Percentiles rank a stretch among this genome's conserved stretches.
These are phyloP conservation scores for Papilionanthe hybrid DNA, from an alignment of 116 monocot genomes.

Conservation along the genomic window DNA sequence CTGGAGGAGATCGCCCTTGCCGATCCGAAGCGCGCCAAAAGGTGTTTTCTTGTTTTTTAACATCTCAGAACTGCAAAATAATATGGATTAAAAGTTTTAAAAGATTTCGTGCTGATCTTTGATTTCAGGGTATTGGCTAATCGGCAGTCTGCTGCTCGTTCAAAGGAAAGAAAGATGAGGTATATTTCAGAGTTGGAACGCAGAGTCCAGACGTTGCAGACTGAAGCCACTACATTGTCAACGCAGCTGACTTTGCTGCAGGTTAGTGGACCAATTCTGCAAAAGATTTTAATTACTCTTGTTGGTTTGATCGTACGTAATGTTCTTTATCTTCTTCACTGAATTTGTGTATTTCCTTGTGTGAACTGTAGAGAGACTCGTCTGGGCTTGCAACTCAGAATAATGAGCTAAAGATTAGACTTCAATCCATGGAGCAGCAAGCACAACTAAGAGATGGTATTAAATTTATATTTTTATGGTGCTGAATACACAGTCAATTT, in stretches of 20 bases:
- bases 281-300: background rate
- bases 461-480: background rate
- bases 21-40: constrained; percentile 46
- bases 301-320: background rate
- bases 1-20: constrained; percentile 40
- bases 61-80: background rate
- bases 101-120: background rate
- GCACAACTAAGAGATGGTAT: constrained; percentile 41
- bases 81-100: background rate
- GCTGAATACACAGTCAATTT: background rate
- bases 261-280: constrained; percentile 8
- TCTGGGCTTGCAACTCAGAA: constrained; percentile 31
- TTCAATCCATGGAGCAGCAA: constrained; percentile 53
- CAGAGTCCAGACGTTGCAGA: constrained; percentile 46
- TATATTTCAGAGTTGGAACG: constrained; percentile 50
- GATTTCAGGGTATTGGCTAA: constrained; percentile 44
- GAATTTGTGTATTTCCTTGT: background rate
- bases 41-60: constrained; percentile 6
- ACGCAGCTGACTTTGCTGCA: constrained; percentile 45
- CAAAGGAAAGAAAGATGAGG: constrained; percentile 48
- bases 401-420: constrained; percentile 41
- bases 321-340: background rate
- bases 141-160: constrained; percentile 52
- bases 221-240: constrained; percentile 46
- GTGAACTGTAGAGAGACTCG: constrained; percentile 33